Evolutionary conservation across 768 basidiomycete species (phyloP).

Genomic region (Tephrocybe sp.): DNA sequence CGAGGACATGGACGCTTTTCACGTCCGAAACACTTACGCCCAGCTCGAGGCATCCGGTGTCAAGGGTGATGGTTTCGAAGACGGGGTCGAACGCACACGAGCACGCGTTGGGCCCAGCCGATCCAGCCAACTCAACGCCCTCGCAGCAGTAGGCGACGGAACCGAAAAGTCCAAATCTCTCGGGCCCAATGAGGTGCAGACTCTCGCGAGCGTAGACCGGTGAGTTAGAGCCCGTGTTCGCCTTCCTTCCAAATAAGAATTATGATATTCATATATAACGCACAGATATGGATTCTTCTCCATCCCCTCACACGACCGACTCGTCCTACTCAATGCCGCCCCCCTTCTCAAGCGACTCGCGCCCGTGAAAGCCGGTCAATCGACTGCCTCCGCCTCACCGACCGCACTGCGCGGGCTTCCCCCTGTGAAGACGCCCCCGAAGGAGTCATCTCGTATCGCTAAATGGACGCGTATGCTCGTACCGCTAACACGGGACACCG

Average conservation of each 20-base stretch:
- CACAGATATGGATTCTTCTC: conserved; percentile 86
- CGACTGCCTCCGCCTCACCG: conserved; percentile 43
- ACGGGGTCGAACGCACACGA: conserved; percentile 91
- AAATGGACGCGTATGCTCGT: conserved; percentile 95
- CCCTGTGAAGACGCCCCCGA: conserved; percentile 43
- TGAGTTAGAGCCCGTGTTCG: conserved; percentile 33
- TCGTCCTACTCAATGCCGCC: conserved; percentile 64
- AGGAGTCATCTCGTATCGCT: conserved; percentile 73
- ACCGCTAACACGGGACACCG: conserved; percentile 63
- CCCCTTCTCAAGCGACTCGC: conserved; percentile 61
- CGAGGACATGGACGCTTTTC: conserved; percentile 79
- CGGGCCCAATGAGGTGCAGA: conserved; percentile 66
- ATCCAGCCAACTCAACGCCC: conserved; percentile 57
- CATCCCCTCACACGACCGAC: conserved; percentile 77
- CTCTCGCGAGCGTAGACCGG: conserved; percentile 84
- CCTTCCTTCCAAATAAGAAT: neutral
- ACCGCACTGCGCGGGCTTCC: conserved; percentile 47
- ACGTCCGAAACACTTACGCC: conserved; percentile 86
- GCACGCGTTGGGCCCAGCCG: conserved; percentile 58
- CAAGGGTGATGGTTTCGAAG: conserved; percentile 90
- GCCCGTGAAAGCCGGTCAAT: conserved; percentile 40
- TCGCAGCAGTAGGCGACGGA: conserved; percentile 51
- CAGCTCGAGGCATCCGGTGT: conserved; percentile 89
- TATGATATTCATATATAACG: conserved; percentile 10
- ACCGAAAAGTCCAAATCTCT: conserved; percentile 66